Evolutionary conservation across 305 asterid genomes (phyloP), one percentile per base, ranked within the genome.

Genomic region (Petunia hybrid): DNA sequence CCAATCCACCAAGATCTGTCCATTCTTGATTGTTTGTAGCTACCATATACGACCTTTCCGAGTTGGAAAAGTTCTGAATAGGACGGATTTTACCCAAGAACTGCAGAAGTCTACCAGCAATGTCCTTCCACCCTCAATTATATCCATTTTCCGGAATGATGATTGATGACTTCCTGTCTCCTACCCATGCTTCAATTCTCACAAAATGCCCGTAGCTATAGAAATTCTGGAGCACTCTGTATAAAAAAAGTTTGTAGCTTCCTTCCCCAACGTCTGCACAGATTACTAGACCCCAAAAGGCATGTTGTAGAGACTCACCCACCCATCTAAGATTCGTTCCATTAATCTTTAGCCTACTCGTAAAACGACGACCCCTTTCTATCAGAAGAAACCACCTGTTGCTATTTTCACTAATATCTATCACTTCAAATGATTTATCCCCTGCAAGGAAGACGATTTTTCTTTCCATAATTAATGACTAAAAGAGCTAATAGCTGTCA

Each of bases 81-180:
- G 45, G 43, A 59, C 4, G 42, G 22, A 40, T 5, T 69, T 8
- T 69, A 69, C 41, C 59, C 76, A 69, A 69, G 76, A 69, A 45
- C 59, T 69, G 59, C 41, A 69, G 45, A 69, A 69, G 43, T 16
- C 59, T 45, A 8, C 59, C 16, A 16, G 76, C 5, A 8, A 13
- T 69, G 22, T 69, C 8, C 16, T 40, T 69, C 57, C 76, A 43
- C 76, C 40, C 16, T 16, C 5, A n/a, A 57, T 67, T 69, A 38
- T 16, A 2, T 57, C 51, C 40, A 69, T 43, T 3, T 43, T 69
- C 76, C 43, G 76, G 76, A 42, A 69, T 69, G 43, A 69, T 43
- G 57, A 69, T 40, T n/a, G 45, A 69, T n/a, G 40, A 4, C 22
- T 69, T 69, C 16, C 16, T 0, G 8, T 16, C n/a, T 35, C 76